A percentile compares a stretch with the other conserved stretches of the same genome.
These are phyloP conservation scores for Cyclotella atomus DNA, from an alignment of 108 stramenopile genomes.

Conservation along the genomic window DNA sequence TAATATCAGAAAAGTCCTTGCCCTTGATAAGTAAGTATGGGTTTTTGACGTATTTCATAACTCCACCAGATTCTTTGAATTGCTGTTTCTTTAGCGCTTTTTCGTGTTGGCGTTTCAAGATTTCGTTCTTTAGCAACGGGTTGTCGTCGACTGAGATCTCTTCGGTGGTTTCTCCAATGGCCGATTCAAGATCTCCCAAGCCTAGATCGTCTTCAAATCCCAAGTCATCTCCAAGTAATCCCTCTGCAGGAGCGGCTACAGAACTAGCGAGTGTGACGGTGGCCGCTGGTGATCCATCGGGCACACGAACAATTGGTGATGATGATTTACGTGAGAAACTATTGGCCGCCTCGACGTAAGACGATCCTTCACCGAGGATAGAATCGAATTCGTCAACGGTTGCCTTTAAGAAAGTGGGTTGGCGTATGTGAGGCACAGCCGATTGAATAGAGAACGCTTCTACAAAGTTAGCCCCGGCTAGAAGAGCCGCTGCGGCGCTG, in stretches of 20 bases:
- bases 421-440: constrained; percentile 24
- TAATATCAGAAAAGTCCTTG: constrained; percentile 57
- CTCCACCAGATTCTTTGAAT: constrained; percentile 38
- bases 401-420: constrained; percentile 13
- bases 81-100: constrained; percentile 45
- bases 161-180: constrained; percentile 20
- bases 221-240: constrained; percentile 37
- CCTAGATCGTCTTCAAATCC: constrained; percentile 2
- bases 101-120: constrained; percentile 56
- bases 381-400: constrained; percentile 42
- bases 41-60: constrained; percentile 52
- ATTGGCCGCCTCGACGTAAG: constrained; percentile 36
- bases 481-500: constrained; percentile 28
- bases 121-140: constrained; percentile 52
- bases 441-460: constrained; percentile 48
- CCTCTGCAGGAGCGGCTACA: constrained; percentile 39
- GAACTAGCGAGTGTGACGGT: constrained; percentile 50
- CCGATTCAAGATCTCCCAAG: constrained; percentile 28
- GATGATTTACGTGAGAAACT: constrained; percentile 13
- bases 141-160: constrained; percentile 24
- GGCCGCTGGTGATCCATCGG: constrained; percentile 51
- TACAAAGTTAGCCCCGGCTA: constrained; percentile 25
- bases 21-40: constrained; percentile 48
- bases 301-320: constrained; percentile 38
- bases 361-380: constrained; percentile 53